Percentiles rank a stretch among this genome's conserved stretches.
Conservation (phyloP, 768 basidiomycete genomes). For the Boletus reticuloceps region DNA sequence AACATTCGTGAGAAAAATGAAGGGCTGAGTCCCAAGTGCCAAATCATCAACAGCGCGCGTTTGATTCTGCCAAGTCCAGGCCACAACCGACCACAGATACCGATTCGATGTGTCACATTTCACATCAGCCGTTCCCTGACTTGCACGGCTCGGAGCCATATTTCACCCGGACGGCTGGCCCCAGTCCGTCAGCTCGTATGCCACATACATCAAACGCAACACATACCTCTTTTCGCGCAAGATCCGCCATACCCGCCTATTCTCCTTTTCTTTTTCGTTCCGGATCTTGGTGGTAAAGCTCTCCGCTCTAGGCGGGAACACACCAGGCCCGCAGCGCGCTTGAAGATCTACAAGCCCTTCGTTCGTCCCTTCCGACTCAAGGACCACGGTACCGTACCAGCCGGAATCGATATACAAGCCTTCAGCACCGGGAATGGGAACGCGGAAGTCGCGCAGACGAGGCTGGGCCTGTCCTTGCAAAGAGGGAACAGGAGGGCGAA, state of each 20-base stretch:
- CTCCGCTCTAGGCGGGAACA: constrained; percentile 59
- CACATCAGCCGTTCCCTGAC: constrained; percentile 60
- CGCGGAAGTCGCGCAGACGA: constrained; percentile 27
- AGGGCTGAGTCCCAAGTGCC: neutral
- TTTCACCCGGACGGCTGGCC: constrained; percentile 23
- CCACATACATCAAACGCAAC: neutral
- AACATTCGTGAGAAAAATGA: constrained; percentile 6
- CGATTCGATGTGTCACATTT: constrained; percentile 4
- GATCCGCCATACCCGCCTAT: constrained; percentile 64
- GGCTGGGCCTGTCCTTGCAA: constrained; percentile 25
- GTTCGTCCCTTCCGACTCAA: constrained; percentile 87
- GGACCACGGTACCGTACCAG: constrained; percentile 81
- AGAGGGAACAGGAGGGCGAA: constrained; percentile 48
- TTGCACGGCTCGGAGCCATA: constrained; percentile 49
- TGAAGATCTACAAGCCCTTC: constrained; percentile 80
- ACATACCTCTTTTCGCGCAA: constrained; percentile 75
- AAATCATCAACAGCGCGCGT: neutral
- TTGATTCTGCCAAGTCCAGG: neutral
- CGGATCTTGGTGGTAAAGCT: constrained; percentile 33
- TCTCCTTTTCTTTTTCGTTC: constrained; percentile 40
- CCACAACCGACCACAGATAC: neutral
- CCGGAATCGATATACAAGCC: constrained; percentile 66
- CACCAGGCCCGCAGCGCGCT: constrained; percentile 64
- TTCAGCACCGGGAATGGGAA: constrained; percentile 55
- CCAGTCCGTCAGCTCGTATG: constrained; percentile 1